Evolutionary conservation across 768 basidiomycete species (phyloP).

Genomic region (Mrakia blollopis): DNA sequence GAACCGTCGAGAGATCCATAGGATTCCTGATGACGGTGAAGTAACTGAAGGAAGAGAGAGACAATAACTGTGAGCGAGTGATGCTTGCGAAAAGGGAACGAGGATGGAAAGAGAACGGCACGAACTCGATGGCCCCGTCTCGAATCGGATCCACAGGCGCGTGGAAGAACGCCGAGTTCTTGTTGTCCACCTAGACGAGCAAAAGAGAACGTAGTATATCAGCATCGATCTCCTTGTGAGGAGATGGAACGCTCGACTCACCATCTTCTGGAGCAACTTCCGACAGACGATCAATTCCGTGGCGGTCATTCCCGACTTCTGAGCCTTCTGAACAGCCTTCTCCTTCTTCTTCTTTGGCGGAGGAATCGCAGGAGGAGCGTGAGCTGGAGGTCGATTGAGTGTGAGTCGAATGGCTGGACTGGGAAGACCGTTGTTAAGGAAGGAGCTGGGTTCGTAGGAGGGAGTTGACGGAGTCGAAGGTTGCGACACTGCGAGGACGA

Average conservation of each 20-base stretch:
- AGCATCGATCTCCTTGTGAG: not conserved
- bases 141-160: conserved; percentile 95
- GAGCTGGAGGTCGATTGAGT: conserved; percentile 2
- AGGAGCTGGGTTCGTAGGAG: not conserved
- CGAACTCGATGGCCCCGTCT: conserved; percentile 80
- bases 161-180: conserved; percentile 67
- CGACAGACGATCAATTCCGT: conserved; percentile 54
- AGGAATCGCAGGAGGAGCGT: conserved; percentile 29
- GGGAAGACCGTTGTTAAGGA: not conserved
- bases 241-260: not conserved
- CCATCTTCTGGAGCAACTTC: conserved; percentile 26
- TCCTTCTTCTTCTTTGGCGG: conserved; percentile 42
- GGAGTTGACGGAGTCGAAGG: conserved; percentile 11
- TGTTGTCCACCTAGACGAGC: conserved; percentile 52
- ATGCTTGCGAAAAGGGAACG: conserved; percentile 17
- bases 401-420: not conserved
- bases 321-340: conserved; percentile 61
- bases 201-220: not conserved
- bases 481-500: conserved; percentile 9
- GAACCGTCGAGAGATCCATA: conserved; percentile 89
- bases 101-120: conserved; percentile 32
- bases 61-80: conserved; percentile 17
- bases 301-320: conserved; percentile 67
- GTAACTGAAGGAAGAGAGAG: conserved; percentile 55
- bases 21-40: conserved; percentile 84